Evolutionary conservation across 768 basidiomycete species (phyloP), one percentile per base, ranked within the genome.

Genomic region (Rhizopogon sp.): DNA sequence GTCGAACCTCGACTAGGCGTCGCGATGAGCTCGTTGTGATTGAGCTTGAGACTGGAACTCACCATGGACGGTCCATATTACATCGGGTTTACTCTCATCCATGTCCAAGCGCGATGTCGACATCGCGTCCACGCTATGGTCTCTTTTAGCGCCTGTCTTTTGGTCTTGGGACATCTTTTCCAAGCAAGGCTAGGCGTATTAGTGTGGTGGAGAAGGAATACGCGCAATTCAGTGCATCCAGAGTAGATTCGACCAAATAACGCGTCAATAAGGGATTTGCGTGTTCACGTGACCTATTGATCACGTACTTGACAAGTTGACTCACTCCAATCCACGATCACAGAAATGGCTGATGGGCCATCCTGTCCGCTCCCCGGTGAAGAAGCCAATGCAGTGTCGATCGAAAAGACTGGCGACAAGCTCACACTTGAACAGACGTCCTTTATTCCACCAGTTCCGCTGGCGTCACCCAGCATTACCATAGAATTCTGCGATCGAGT

Each of bases 401-500:
- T 76, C 53, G 17, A 53, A 31, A 1, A 52, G 11, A 6, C 16
- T 14, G 25, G 65, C 17, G 47, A 20, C 25, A 37, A 37, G 35
- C 59, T 62, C 53, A 58, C 67, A 6, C 60, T 78, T 41, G 79
- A 86, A 57, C 72, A 77, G 3, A 66, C 78, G 0, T 79, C 79
- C 0, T 88, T 89, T 64, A 67, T 79, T 9, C 79, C 80, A 54
- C 87, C 86, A 3, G 68, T 66, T 6, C 71, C 76, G 20, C 64
- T 76, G 35, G 69, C 66, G 5, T n/a, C 57, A 9, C 83, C 89
- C 3, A 79, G 79, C 29, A 72, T 96, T n/a, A 80, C 79, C 6
- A 89, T 98, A 58, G 94, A 98, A 69, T 98, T 93, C 66, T 98
- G 94, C 69, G 91, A 95, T 68, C 77, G 92, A 74, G 90, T 93